Evolutionary conservation across 176 grass and related monocot species (phyloP).

Genomic region (Dendrocalamus sinicus): DNA sequence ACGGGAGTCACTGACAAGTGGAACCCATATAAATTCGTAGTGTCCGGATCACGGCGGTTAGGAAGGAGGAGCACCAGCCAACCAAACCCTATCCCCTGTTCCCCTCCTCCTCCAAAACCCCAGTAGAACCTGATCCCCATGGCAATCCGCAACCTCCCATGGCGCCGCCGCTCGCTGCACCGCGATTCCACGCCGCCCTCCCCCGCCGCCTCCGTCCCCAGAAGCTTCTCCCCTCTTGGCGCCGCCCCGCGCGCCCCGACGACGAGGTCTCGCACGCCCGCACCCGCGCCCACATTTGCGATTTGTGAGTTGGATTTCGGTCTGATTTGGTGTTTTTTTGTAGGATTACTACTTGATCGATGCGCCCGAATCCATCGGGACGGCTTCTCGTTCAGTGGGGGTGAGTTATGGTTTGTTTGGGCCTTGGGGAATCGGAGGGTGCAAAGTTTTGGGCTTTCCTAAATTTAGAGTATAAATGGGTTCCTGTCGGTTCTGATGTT

Average conservation of each 20-base stretch:
- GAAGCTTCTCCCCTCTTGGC: conserved; percentile 46
- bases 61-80: conserved; percentile 59
- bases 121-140: conserved; percentile 42
- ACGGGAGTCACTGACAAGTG: background rate
- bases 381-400: conserved; percentile 91
- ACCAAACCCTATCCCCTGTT: conserved; percentile 72
- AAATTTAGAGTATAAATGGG: no score
- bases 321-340: background rate
- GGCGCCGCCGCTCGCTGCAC: conserved; percentile 58
- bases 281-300: background rate
- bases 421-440: background rate
- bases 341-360: conserved; percentile 84
- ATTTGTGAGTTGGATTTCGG: background rate
- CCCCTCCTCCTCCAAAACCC: conserved; percentile 47
- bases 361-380: conserved; percentile 76
- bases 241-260: conserved; percentile 48
- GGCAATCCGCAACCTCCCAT: conserved; percentile 49
- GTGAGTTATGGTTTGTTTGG: conserved; percentile 31
- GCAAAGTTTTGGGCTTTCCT: background rate
- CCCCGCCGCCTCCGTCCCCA: conserved; percentile 17
- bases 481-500: background rate
- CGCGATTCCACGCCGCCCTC: conserved; percentile 36
- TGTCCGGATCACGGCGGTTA: conserved; percentile 30
- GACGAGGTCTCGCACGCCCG: conserved; percentile 51
- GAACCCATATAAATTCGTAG: background rate